Evolutionary conservation across 768 basidiomycete genomes (phyloP), one percentile per base, ranked within the genome.

Genomic region (Symmetrospora coprosmae): DNA sequence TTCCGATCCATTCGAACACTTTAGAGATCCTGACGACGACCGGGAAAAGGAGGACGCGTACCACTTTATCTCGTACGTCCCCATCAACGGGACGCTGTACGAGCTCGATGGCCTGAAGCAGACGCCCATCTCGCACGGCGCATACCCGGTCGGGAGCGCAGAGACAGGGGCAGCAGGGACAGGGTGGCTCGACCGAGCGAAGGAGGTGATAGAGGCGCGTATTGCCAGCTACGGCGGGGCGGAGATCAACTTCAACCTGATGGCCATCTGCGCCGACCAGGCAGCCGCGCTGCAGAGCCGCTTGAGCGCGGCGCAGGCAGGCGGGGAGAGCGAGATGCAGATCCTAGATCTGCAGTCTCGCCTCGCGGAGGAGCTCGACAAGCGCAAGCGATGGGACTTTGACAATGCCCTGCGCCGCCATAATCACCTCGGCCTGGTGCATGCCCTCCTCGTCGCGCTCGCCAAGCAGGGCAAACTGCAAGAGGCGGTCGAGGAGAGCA

Each of bases 21-120:
- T 28, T 19, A 78, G 88, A 23, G 82, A 81, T 23, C 75, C 85
- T 21, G 61, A 80, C 79, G 27, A 84, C 76, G 66, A 81, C 75
- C 66, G 73, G 74, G 74, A 77, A 66, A 64, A 68, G 7, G 82
- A 82, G 69, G 94, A 97, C 67, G 91, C 91, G 13, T 99, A 92
- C 72, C 92, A 99, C 68, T 99, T 97, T 69, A 83, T 97, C 39
- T 84, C 92, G 11, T 99, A 96, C 71, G 75, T 92, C 47, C 92
- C 92, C 3, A 74, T 82, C 40, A 78, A 82, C 72, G 92, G 86
- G 19, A 78, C 79, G 23, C 73, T 99, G 41, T 96, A 91, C 73
- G 92, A 99, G 73, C 78, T 99, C 31, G 92, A 97, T 69, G 92
- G 92, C 11, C 74, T 99, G 65, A 87, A 89, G 71, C 74, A 76